phyloP scores from a whole-genome alignment of 495 filamentous ascomycete genomes.

The Podospora didyma region DNA sequence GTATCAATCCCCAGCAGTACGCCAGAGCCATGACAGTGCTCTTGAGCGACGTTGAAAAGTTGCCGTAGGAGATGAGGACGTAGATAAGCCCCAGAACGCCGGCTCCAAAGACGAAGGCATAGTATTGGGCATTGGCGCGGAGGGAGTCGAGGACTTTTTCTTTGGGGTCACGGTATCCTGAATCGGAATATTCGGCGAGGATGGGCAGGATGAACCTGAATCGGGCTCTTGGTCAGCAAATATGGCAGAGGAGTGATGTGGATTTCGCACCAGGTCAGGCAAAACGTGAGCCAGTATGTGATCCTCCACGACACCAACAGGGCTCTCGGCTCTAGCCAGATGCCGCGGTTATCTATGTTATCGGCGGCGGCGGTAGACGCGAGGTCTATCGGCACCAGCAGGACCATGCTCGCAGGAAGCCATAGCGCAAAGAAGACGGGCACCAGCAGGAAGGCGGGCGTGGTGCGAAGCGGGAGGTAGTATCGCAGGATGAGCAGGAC shows the following conservation, averaged over 20 bases:
- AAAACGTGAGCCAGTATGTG: slow-evolving; percentile 94
- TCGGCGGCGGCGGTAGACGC: slow-evolving; percentile 74
- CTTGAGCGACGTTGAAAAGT: slow-evolving; percentile 58
- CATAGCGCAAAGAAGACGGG: slow-evolving; percentile 92
- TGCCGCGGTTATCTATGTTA: slow-evolving; percentile 58
- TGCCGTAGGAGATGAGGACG: slow-evolving; percentile 71
- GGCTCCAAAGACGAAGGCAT: slow-evolving; percentile 70
- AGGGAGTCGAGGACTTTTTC: slow-evolving; percentile 78
- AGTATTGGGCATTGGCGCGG: slow-evolving; percentile 80
- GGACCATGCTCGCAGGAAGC: slow-evolving; percentile 87
- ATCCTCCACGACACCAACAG: slow-evolving; percentile 86
- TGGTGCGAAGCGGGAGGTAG: slow-evolving; percentile 85
- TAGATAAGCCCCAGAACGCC: slow-evolving; percentile 74
- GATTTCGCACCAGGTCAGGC: slow-evolving; percentile 72
- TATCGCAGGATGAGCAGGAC: slow-evolving; percentile 81
- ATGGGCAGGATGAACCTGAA: slow-evolving; percentile 84
- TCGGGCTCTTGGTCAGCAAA: not conserved
- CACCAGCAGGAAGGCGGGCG: slow-evolving; percentile 84
- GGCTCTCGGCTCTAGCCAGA: slow-evolving; percentile 61
- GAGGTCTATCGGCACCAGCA: slow-evolving; percentile 93
- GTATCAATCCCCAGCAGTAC: slow-evolving; percentile 85
- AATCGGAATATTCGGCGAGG: slow-evolving; percentile 88
- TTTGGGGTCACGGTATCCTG: slow-evolving; percentile 83
- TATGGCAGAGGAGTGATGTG: not conserved
- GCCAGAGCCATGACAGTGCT: slow-evolving; percentile 86